Conservation (phyloP, 1,139 yeast genomes). For the Blastobotrys proliferans region DNA sequence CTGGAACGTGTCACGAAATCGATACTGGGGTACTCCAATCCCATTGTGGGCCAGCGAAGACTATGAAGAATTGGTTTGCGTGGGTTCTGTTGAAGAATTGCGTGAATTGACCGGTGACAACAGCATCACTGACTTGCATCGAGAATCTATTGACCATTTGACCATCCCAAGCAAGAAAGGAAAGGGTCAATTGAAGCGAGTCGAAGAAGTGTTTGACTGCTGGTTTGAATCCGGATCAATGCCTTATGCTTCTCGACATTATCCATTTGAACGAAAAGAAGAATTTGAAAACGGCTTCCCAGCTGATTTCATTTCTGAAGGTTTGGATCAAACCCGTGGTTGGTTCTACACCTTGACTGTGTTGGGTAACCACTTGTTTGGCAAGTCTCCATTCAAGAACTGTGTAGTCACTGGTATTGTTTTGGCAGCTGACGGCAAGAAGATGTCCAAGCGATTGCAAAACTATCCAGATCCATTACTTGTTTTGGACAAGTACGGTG, state of each 20-base stretch:
- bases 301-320: slow-evolving; percentile 96
- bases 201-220: slow-evolving; percentile 98
- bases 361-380: slow-evolving; percentile 90
- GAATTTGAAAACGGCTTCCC: slow-evolving; percentile 75
- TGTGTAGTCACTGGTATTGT: slow-evolving; percentile 97
- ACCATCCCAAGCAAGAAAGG: slow-evolving; percentile 94
- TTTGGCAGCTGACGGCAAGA: slow-evolving; percentile 96
- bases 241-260: slow-evolving; percentile 97
- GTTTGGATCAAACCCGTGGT: slow-evolving; percentile 99
- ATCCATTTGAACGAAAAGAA: slow-evolving; percentile 85
- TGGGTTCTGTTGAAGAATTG: slow-evolving; percentile 86
- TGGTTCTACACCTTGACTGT: slow-evolving; percentile 98
- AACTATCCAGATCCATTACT: slow-evolving; percentile 93
- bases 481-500: slow-evolving; percentile 85
- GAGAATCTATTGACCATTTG: slow-evolving; percentile 85
- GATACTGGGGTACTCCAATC: slow-evolving; percentile 99
- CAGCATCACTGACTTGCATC: slow-evolving; percentile 84
- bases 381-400: slow-evolving; percentile 88
- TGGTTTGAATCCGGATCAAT: slow-evolving; percentile 99
- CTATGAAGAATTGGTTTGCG: slow-evolving; percentile 84
- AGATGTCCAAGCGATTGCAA: slow-evolving; percentile 97
- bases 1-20: slow-evolving; percentile 96
- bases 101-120: slow-evolving; percentile 74
- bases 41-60: slow-evolving; percentile 98
- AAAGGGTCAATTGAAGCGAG: slow-evolving; percentile 80